phyloP scores from a whole-genome alignment of 164 flowering plant genomes.

The Kalanchoe fedtschenkoi region DNA sequence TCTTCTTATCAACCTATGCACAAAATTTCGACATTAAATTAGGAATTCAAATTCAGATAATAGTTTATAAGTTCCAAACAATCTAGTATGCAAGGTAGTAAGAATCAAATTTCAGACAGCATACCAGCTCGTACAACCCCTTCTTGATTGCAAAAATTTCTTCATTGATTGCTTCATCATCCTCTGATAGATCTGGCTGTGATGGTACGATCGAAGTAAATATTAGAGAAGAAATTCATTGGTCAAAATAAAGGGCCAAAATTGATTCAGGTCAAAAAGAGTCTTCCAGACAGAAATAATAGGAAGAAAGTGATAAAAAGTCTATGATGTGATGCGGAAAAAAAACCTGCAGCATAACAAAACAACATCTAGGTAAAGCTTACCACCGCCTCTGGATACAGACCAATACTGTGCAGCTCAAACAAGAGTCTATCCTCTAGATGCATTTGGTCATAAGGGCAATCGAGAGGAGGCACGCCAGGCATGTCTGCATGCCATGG shows the following conservation, averaged over 20 bases:
- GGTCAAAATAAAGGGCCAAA: conserved; percentile 5
- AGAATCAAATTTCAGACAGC: background rate
- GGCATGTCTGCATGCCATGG: conserved; percentile 11
- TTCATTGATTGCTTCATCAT: conserved; percentile 42
- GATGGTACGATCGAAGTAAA: conserved; percentile 1
- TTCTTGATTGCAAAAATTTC: conserved; percentile 43
- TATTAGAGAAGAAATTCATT: background rate
- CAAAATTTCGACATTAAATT: conserved; percentile 1
- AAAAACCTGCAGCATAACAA: background rate
- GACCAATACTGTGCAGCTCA: conserved; percentile 76
- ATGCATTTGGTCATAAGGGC: conserved; percentile 45
- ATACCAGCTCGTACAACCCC: conserved; percentile 44
- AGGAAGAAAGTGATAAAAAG: background rate
- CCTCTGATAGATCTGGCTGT: conserved; percentile 79
- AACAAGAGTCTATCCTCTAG: conserved; percentile 52
- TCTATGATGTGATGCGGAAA: background rate
- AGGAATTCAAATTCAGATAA: conserved; percentile 8
- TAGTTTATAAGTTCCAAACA: background rate
- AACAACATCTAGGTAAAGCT: conserved; percentile 11
- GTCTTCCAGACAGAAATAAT: background rate
- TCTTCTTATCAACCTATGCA: conserved; percentile 45
- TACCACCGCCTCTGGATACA: conserved; percentile 73
- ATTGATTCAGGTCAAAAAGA: background rate
- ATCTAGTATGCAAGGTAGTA: background rate
- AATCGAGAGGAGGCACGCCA: conserved; percentile 24